Evolutionary conservation across 1,284 basidiomycete genomes (phyloP).

Genomic region (Cutaneotrichosporon daszewskae): DNA sequence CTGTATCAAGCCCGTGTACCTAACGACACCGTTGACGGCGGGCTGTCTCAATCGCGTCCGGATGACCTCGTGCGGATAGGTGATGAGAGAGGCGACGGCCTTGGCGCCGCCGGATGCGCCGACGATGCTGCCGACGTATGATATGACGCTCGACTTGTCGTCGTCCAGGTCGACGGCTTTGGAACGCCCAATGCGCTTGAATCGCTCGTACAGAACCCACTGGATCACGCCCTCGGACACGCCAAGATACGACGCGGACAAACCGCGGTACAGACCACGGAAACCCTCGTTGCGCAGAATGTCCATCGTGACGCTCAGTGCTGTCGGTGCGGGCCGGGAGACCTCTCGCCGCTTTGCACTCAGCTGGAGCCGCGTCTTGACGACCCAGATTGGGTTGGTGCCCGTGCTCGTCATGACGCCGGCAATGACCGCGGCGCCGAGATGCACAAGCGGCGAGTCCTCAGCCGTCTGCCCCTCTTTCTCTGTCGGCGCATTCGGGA

Average conservation of each 20-base stretch:
- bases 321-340: constrained; percentile 18
- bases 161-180: constrained; percentile 14
- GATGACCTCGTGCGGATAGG: constrained; percentile 95
- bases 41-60: constrained; percentile 90
- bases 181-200: constrained; percentile 34
- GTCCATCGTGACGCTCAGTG: constrained; percentile 59
- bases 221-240: constrained; percentile 96
- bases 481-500: constrained; percentile 50
- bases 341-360: constrained; percentile 30
- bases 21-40: constrained; percentile 53
- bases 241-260: constrained; percentile 91
- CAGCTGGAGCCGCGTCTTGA: constrained; percentile 86
- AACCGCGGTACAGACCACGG: constrained; percentile 85
- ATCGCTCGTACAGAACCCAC: constrained; percentile 87
- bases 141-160: constrained; percentile 52
- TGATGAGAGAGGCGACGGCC: constrained; percentile 84
- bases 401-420: constrained; percentile 78
- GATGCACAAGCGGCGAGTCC: constrained; percentile 80
- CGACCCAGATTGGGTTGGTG: constrained; percentile 98
- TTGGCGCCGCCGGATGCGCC: constrained; percentile 91
- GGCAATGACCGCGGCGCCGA: constrained; percentile 77
- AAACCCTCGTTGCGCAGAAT: constrained; percentile 80
- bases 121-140: constrained; percentile 61
- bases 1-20: constrained; percentile 81
- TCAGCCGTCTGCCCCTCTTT: constrained; percentile 59